Evolutionary conservation across 768 basidiomycete genomes (phyloP), one percentile per base, ranked within the genome.

Genomic region (Tulasnella sp.): DNA sequence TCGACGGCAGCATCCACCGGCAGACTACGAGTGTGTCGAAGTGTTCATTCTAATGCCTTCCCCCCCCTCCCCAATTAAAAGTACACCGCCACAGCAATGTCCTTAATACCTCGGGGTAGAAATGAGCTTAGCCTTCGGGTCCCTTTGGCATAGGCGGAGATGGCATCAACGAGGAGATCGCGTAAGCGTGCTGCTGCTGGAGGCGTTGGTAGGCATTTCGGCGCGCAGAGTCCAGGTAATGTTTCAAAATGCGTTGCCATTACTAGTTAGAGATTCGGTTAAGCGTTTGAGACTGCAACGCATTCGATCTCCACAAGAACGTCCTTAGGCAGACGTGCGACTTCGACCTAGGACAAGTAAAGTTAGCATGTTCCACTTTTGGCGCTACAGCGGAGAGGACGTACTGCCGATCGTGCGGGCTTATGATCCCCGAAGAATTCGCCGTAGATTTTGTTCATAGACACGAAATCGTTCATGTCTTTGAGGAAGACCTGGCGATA

Each of bases 301-400:
- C 90, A 91, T 85, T 99, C 97, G 77, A 99, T 89, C 87, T 99
- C 97, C 73, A 98, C 91, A 46, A 96, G 87, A 11, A 94, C 96
- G 82, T 95, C 93, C 83, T 92, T 94, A 13, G 97, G 97, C 75
- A 99, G 88, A 69, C 94, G 81, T 18, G 85, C 84, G 44, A 86
- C 86, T 80, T 82, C 74, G 72, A 76, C 39, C 77, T 77, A 1
- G 26, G 0, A 7, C 2, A 13, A 7, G 4, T 23, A 3, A 26
- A 44, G 6, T 70, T n/a, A 18, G 44, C 15, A 13, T 44, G 51
- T 32, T 29, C 40, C 42, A 18, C 23, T 29, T 35, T 11, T 15
- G 11, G 35, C 20, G 18, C 44, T 23, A 70, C 57, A 37, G 11
- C 15, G 44, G 44, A 44, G 6, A n/a, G 9, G n/a, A 51, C 39